Base-by-base conservation (phyloP, 2,329 filamentous ascomycete species). In the Pezicula radicicola region DNA sequence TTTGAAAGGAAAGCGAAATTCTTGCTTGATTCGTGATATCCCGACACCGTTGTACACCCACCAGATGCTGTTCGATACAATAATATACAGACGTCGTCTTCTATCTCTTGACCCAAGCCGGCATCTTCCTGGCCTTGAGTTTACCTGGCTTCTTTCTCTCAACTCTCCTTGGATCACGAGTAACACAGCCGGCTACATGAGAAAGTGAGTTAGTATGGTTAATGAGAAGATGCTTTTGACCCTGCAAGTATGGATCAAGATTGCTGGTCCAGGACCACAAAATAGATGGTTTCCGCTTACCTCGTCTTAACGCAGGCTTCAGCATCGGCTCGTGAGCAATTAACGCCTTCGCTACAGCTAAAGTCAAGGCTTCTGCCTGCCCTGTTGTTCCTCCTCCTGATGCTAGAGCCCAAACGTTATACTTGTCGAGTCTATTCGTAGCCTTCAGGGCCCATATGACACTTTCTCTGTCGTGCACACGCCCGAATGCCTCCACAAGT, bases 81-180 rank as follows among this genome's bases (percentile, higher is more conserved):
- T 61, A 63, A 57, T 58, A 60, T 60, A 66, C 60, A 64, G 51
- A 59, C 48, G 57, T 39, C 39, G 52, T n/a, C 40, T 21, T 55
- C 59, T 66, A 69, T 66, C 67, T 66, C 84, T 97, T 97, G 80
- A 97, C 92, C 94, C 95, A 99, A 64, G 94, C 83, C 55, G 93
- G 93, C 84, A 88, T 95, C 85, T 99, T 99, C 74, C 94, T 89
- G 53, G 94, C 93, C 81, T 99, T 99, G 75, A 96, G 73, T 67
- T 91, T 90, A 62, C 94, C 95, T 52, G 91, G 84, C 83, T 99
- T 97, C 86, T 99, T 99, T 71, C 94, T 93, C 76, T 99, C 94
- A 61, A 99, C 95, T 66, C 80, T 85, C 75, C 93, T 91, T 52
- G 87, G 83, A 75, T 99, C 93, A 67, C 93, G 88, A 48, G 92